phyloP scores from a whole-genome alignment of 768 basidiomycete species.

The Mycena latifolia region DNA sequence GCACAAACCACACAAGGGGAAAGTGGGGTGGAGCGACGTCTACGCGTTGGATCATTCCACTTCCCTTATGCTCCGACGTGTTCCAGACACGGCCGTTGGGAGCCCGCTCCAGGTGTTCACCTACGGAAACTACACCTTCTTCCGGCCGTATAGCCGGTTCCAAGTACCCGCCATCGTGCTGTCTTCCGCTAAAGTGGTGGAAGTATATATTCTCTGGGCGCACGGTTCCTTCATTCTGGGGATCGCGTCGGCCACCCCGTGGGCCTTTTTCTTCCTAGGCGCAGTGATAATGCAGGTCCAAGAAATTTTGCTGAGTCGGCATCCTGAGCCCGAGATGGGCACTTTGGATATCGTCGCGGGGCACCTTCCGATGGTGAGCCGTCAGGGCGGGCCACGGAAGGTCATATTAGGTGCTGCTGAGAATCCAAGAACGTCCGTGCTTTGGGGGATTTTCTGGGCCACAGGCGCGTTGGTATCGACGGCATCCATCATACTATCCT shows the following conservation, averaged over 20 bases:
- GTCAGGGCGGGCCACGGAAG: slow-evolving; percentile 36
- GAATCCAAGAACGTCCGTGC: slow-evolving; percentile 26
- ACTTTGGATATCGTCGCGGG: slow-evolving; percentile 40
- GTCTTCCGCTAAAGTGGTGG: slow-evolving; percentile 37
- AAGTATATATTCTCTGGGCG: slow-evolving; percentile 37
- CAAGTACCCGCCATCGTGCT: slow-evolving; percentile 24
- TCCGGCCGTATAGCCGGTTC: slow-evolving; percentile 17
- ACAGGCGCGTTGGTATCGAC: slow-evolving; percentile 38
- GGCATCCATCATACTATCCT: slow-evolving; percentile 38
- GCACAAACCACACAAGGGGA: neutral
- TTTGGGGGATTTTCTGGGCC: slow-evolving; percentile 41
- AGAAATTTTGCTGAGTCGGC: slow-evolving; percentile 15
- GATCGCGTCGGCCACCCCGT: slow-evolving; percentile 35
- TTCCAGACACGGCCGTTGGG: slow-evolving; percentile 35
- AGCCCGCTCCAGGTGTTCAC: slow-evolving; percentile 32
- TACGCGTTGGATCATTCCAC: slow-evolving; percentile 42
- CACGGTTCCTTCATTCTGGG: slow-evolving; percentile 10
- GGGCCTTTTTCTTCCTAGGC: slow-evolving; percentile 37
- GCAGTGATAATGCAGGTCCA: slow-evolving; percentile 17
- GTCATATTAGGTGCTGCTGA: slow-evolving; percentile 39
- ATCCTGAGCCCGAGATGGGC: slow-evolving; percentile 14
- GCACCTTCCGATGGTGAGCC: slow-evolving; percentile 36
- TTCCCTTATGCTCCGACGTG: slow-evolving; percentile 29
- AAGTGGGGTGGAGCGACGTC: slow-evolving; percentile 35
- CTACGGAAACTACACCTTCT: slow-evolving; percentile 32